These are phyloP conservation scores for Phytopythium ostracodes DNA, from an alignment of 352 stramenopile species.

Conservation along the genomic window DNA sequence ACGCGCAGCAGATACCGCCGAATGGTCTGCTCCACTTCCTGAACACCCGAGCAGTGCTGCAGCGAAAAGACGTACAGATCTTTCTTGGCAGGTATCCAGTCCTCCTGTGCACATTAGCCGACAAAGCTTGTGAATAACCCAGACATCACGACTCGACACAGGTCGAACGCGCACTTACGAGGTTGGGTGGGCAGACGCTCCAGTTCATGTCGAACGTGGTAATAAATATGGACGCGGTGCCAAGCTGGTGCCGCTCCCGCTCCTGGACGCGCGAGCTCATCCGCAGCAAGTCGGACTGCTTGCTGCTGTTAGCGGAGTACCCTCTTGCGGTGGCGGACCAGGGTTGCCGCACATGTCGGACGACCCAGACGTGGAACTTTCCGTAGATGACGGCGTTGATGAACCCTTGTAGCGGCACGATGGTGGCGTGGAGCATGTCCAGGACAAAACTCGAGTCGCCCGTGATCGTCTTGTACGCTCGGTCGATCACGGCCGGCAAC, in stretches of 20 bases:
- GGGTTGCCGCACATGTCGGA: conserved; percentile 45
- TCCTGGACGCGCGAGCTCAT: conserved; percentile 34
- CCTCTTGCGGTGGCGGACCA: conserved; percentile 24
- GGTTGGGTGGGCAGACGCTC: conserved; percentile 52
- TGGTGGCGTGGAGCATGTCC: conserved; percentile 67
- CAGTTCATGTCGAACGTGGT: conserved; percentile 85
- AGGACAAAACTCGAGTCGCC: conserved; percentile 52
- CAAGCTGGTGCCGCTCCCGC: conserved; percentile 53
- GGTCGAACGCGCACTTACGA: conserved; percentile 22
- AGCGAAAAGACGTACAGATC: conserved; percentile 85
- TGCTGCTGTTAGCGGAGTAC: conserved; percentile 34
- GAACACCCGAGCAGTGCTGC: conserved; percentile 64
- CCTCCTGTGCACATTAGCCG: conserved; percentile 17
- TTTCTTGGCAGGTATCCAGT: conserved; percentile 72
- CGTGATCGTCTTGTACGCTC: conserved; percentile 56
- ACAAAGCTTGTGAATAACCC: neutral
- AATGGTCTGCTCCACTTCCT: conserved; percentile 63
- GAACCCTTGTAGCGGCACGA: conserved; percentile 81
- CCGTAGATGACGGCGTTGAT: conserved; percentile 85
- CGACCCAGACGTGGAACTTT: conserved; percentile 81
- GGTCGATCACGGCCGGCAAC: conserved; percentile 62
- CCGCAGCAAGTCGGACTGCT: conserved; percentile 35
- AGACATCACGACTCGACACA: neutral
- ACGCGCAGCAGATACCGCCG: conserved; percentile 65
- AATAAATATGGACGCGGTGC: conserved; percentile 73